Evolutionary conservation across 257 asterid genomes (phyloP), one percentile per base, ranked within the genome.

Genomic region (Scutellaria barbata): DNA sequence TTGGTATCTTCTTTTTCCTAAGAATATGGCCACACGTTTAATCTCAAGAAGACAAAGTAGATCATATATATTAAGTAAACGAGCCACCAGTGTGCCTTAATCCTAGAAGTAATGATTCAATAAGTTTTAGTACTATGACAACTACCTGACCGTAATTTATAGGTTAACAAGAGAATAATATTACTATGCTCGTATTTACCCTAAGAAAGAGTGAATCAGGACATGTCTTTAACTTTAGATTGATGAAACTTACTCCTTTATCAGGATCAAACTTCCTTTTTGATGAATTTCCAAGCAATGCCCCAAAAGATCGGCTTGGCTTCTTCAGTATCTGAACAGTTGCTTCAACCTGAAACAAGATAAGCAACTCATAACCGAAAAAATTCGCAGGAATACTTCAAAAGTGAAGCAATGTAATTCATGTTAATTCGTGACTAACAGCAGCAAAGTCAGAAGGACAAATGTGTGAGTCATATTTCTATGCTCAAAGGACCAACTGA

Each of bases 291-390:
- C 97, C 97, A 20, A 95, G 82, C 83, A 92, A 50, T 46, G 94
- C 88, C 82, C 98, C 97, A 79, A 92, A 86, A 73, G 92, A 88
- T 74, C 92, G 88, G 77, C 74, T 86, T 54, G 98, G 98, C 81
- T 92, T 95, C 88, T 87, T 87, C 50, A 84, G 70, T 69, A 78
- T 79, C 83, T 86, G 92, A 80, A 89, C 89, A 45, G 88, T 85
- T 63, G 84, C 96, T 82, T 85, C 88, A 72, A 74, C 83, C 96
- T 88, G 56, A 68, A 63, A 70, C 25, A 68, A 60, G 7, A 37
- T 2, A 69, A 66, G 70, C 46, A 70, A 63, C 59, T 45, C 25
- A 63, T 46, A 39, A 61, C 10, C 40, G 40, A 18, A 48, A 48
- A 51, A 37, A 7, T 42, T 63, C 12, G 37, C 6, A 41, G 46